These are phyloP conservation scores for Colletotrichum melonis DNA, from an alignment of 2,329 filamentous ascomycete species.

Conservation along the genomic window DNA sequence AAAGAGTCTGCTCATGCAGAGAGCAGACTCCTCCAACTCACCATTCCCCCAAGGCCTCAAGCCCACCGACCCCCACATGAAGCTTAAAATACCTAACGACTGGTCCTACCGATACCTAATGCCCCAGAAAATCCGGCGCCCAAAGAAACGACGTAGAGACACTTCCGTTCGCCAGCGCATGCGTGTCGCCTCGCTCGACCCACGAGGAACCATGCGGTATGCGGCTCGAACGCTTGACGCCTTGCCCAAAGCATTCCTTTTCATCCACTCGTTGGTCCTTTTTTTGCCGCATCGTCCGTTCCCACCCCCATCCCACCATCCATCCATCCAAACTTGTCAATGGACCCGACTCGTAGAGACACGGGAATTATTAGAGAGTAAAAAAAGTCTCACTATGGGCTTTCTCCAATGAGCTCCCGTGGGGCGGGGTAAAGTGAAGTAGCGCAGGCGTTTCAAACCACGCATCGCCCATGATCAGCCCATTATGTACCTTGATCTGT, in stretches of 20 bases:
- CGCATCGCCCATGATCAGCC: conserved; percentile 28
- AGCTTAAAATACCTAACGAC: not conserved
- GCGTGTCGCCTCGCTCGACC: conserved; percentile 7
- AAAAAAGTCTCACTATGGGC: too few relatives aligned
- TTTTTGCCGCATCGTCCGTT: not conserved
- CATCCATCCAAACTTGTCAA: not conserved
- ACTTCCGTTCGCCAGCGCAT: not conserved
- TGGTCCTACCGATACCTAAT: not conserved
- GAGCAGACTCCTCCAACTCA: not conserved
- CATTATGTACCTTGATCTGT: not conserved
- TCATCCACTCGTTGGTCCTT: not conserved
- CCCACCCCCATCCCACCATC: not conserved
- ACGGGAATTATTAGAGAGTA: too few relatives aligned
- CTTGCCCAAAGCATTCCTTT: not conserved
- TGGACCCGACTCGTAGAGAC: not conserved
- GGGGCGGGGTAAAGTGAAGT: conserved; percentile 26
- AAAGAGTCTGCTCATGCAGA: not conserved
- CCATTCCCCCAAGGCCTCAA: not conserved
- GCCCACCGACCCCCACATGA: conserved; percentile 7
- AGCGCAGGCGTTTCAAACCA: conserved; percentile 26
- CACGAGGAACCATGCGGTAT: not conserved
- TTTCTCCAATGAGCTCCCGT: not conserved
- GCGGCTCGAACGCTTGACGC: not conserved
- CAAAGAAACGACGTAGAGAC: not conserved
- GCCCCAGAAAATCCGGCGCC: not conserved